A percentile compares a stretch with the other conserved stretches of the same genome.
Conservation (phyloP, 83 land plant genomes). For the Picea engelmannii region DNA sequence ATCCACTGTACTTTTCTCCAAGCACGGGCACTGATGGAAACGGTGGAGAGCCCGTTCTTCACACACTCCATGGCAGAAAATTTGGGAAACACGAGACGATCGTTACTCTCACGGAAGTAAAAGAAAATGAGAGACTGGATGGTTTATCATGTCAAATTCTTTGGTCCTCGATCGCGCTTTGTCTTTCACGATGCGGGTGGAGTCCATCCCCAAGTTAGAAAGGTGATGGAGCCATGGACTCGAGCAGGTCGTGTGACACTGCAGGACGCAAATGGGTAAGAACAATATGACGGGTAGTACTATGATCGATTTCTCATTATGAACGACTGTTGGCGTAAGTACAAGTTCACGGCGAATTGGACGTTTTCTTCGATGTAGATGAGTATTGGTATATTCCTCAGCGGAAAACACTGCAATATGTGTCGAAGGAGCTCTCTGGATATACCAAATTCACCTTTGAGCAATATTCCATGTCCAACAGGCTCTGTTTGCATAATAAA, state of each 20-base stretch:
- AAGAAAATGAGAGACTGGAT: slow-evolving; percentile 72
- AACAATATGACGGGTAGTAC: slow-evolving; percentile 73
- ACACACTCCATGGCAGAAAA: slow-evolving; percentile 47
- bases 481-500: slow-evolving; percentile 37
- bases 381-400: slow-evolving; percentile 63
- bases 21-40: slow-evolving; percentile 43
- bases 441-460: slow-evolving; percentile 72
- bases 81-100: slow-evolving; percentile 35
- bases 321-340: slow-evolving; percentile 73
- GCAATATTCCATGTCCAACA: slow-evolving; percentile 68
- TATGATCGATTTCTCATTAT: slow-evolving; percentile 81
- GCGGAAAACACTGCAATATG: slow-evolving; percentile 36
- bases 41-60: slow-evolving; percentile 56
- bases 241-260: slow-evolving; percentile 58
- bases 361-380: slow-evolving; percentile 82
- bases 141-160: slow-evolving; percentile 77
- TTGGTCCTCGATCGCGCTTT: slow-evolving; percentile 65
- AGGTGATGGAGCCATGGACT: slow-evolving; percentile 76
- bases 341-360: slow-evolving; percentile 62
- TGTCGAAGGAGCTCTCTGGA: slow-evolving; percentile 30
- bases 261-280: slow-evolving; percentile 67
- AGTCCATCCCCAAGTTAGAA: slow-evolving; percentile 44
- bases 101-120: slow-evolving; percentile 47
- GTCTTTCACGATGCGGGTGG: slow-evolving; percentile 84
- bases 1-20: slow-evolving; percentile 56